Conservation (phyloP, 768 basidiomycete species). For the Antrodiella citrinella region DNA sequence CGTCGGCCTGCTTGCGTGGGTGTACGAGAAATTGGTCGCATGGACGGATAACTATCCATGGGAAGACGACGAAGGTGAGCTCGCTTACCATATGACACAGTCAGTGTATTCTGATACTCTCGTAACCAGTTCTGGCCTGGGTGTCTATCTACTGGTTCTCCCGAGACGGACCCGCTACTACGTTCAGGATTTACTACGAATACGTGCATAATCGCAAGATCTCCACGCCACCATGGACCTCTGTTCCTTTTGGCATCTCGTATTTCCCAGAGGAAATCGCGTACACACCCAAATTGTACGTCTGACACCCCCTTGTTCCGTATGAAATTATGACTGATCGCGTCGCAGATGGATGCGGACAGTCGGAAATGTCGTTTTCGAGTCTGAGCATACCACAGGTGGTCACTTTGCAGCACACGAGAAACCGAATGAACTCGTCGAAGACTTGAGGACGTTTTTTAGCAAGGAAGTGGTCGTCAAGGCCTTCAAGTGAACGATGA, state of each 20-base stretch:
- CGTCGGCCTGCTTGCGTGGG: slow-evolving; percentile 33
- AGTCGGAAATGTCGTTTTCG: slow-evolving; percentile 31
- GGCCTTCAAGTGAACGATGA: background rate
- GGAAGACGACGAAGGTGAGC: slow-evolving; percentile 48
- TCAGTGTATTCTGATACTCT: background rate
- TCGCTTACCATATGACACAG: background rate
- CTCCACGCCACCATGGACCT: slow-evolving; percentile 2
- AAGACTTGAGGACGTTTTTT: slow-evolving; percentile 47
- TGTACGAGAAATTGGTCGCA: slow-evolving; percentile 25
- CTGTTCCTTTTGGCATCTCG: slow-evolving; percentile 23
- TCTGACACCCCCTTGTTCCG: background rate
- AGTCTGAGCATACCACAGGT: slow-evolving; percentile 38
- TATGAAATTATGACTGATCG: background rate
- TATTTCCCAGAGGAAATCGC: slow-evolving; percentile 23
- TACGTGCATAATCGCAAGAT: background rate
- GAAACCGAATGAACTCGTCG: slow-evolving; percentile 36
- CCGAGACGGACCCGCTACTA: slow-evolving; percentile 23
- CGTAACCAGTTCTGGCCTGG: slow-evolving; percentile 25
- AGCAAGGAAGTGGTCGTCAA: slow-evolving; percentile 5
- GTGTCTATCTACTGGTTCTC: slow-evolving; percentile 31
- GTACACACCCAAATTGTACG: slow-evolving; percentile 14
- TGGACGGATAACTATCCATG: slow-evolving; percentile 44
- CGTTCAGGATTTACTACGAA: slow-evolving; percentile 27
- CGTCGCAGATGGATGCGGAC: slow-evolving; percentile 14
- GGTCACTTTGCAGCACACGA: slow-evolving; percentile 57